phyloP scores from a whole-genome alignment of 805 yeast genomes.

The Dipodascopsis uninucleata region DNA sequence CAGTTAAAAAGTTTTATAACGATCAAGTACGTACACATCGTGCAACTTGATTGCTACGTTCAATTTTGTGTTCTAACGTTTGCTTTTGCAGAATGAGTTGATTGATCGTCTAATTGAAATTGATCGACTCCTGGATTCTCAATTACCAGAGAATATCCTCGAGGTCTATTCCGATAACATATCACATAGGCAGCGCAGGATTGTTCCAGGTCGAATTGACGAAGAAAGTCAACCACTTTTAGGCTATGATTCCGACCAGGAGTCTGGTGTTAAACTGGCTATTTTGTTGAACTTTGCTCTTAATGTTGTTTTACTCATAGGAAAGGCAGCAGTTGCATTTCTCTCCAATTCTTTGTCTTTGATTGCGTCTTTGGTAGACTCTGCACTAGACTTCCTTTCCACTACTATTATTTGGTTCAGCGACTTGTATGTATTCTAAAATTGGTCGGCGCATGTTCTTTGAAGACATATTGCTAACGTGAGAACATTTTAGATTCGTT shows the following conservation, averaged over 20 bases:
- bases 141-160: slow-evolving; percentile 62
- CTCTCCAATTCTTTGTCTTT: slow-evolving; percentile 70
- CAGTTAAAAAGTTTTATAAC: slow-evolving; percentile 47
- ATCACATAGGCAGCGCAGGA: slow-evolving; percentile 30
- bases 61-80: slow-evolving; percentile 1
- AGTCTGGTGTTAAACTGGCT: slow-evolving; percentile 49
- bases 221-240: slow-evolving; percentile 53
- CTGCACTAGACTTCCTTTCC: slow-evolving; percentile 67
- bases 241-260: slow-evolving; percentile 42
- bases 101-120: slow-evolving; percentile 56
- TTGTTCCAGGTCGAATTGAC: slow-evolving; percentile 60
- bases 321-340: slow-evolving; percentile 58
- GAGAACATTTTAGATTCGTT: slow-evolving; percentile 9
- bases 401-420: slow-evolving; percentile 67
- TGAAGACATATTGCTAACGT: not conserved
- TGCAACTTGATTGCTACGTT: not conserved
- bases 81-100: slow-evolving; percentile 55
- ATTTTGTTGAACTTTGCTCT: slow-evolving; percentile 60
- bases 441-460: not conserved
- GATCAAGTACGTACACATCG: slow-evolving; percentile 40
- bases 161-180: slow-evolving; percentile 51
- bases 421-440: slow-evolving; percentile 26
- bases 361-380: slow-evolving; percentile 74
- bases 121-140: slow-evolving; percentile 66
- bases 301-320: slow-evolving; percentile 55